Conservation (phyloP, 192 early-diverging fungal genomes). For the Hyaloraphidium curvatum region DNA sequence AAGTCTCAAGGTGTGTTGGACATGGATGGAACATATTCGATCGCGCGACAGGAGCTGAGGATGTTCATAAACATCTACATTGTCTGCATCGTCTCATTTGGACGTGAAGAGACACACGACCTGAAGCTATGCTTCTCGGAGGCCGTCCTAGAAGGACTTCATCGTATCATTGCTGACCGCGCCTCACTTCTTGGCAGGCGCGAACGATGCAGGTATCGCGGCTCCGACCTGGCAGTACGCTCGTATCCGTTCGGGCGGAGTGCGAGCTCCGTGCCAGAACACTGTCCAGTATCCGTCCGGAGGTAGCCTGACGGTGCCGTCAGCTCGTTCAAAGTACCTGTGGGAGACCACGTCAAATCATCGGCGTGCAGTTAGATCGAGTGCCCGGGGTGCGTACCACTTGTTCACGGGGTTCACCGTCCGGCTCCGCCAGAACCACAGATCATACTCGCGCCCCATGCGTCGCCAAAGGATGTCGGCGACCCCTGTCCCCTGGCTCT, state of each 20-base stretch:
- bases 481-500: conserved; percentile 73
- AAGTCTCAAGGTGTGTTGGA: too few relatives aligned
- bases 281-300: conserved; percentile 57
- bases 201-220: background rate
- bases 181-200: background rate
- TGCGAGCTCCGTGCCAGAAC: conserved; percentile 59
- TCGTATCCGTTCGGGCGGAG: background rate
- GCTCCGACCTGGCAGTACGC: background rate
- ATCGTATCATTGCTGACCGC: too few relatives aligned
- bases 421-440: conserved; percentile 67
- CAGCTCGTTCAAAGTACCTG: conserved; percentile 77
- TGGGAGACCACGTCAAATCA: background rate
- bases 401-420: conserved; percentile 76
- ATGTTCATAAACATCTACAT: too few relatives aligned
- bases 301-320: conserved; percentile 52
- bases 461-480: conserved; percentile 88
- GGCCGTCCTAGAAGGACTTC: too few relatives aligned
- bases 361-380: background rate
- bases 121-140: too few relatives aligned
- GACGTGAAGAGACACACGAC: too few relatives aligned
- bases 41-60: too few relatives aligned
- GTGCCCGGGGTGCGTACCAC: conserved; percentile 35
- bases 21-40: too few relatives aligned
- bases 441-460: conserved; percentile 43
- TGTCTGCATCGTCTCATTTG: too few relatives aligned